These are phyloP conservation scores for Phycomyces nitens DNA, from an alignment of 192 early-diverging fungal species.

Conservation along the genomic window DNA sequence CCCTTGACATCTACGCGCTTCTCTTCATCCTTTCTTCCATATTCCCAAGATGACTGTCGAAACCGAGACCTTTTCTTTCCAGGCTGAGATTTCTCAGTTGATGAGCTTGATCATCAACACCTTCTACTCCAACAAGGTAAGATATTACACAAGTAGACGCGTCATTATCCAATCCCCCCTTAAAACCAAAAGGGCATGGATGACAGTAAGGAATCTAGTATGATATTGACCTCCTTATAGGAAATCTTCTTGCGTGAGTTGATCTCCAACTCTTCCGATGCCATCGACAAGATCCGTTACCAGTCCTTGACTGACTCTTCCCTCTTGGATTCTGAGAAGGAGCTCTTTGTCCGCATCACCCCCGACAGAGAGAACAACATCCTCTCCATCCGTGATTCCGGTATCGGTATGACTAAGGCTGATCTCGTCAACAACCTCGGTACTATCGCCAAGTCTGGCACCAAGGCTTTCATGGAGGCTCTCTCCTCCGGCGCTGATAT, in stretches of 20 bases:
- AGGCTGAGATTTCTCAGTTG: conserved; percentile 99
- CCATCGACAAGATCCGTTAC: conserved; percentile 95
- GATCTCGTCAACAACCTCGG: conserved; percentile 97
- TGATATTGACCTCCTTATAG: conserved; percentile 10
- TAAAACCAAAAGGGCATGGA: neutral
- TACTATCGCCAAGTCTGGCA: conserved; percentile 99
- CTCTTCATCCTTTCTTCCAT: neutral
- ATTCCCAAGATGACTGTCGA: conserved; percentile 28
- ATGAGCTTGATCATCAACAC: conserved; percentile 99
- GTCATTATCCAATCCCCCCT: neutral
- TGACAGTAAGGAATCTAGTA: neutral
- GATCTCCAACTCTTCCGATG: conserved; percentile 79
- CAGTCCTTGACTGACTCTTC: conserved; percentile 92
- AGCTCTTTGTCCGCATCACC: conserved; percentile 91
- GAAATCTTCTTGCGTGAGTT: conserved; percentile 96
- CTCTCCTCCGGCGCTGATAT: conserved; percentile 93
- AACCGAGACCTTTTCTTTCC: conserved; percentile 85
- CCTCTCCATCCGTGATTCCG: conserved; percentile 78
- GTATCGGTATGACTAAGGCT: conserved; percentile 95
- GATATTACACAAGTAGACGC: neutral
- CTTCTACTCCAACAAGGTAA: conserved; percentile 94
- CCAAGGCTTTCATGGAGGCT: conserved; percentile 99
- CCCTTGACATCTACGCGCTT: neutral
- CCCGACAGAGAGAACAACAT: conserved; percentile 80
- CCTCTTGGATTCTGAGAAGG: conserved; percentile 88